phyloP scores from a whole-genome alignment of 2,329 filamentous ascomycete species.

The Didymella pomorum region DNA sequence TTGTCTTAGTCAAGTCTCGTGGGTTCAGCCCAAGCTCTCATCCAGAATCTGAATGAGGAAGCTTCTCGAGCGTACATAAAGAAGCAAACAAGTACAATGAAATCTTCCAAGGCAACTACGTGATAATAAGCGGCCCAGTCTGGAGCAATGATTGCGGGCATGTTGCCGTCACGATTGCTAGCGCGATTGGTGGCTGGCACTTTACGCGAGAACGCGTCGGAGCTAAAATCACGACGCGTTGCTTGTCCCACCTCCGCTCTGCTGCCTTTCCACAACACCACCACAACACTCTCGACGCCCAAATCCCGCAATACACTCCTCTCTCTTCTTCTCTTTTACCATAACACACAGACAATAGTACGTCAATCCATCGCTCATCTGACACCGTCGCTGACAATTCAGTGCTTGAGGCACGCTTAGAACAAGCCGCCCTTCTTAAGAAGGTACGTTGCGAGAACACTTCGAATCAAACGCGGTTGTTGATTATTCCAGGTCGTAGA shows the following conservation, averaged over 20 bases:
- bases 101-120: background rate
- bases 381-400: conserved; percentile 30
- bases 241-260: conserved; percentile 12
- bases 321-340: background rate
- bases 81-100: background rate
- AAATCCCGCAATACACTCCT: background rate
- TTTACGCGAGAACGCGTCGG: conserved; percentile 18
- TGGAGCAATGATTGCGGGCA: background rate
- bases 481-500: conserved; percentile 78
- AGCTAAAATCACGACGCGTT: conserved; percentile 16
- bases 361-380: background rate
- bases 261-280: conserved; percentile 16
- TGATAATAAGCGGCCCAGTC: background rate
- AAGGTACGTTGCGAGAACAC: conserved; percentile 67
- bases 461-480: conserved; percentile 5
- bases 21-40: conserved; percentile 14
- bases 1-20: conserved; percentile 7
- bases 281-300: background rate
- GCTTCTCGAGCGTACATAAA: conserved; percentile 7
- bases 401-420: conserved; percentile 97
- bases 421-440: conserved; percentile 93
- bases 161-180: background rate
- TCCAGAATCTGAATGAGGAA: conserved; percentile 13
- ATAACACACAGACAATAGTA: conserved; percentile 12
- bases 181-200: conserved; percentile 11